phyloP scores from a whole-genome alignment of 2,329 filamentous ascomycete genomes.

The Fusarium sp. region DNA sequence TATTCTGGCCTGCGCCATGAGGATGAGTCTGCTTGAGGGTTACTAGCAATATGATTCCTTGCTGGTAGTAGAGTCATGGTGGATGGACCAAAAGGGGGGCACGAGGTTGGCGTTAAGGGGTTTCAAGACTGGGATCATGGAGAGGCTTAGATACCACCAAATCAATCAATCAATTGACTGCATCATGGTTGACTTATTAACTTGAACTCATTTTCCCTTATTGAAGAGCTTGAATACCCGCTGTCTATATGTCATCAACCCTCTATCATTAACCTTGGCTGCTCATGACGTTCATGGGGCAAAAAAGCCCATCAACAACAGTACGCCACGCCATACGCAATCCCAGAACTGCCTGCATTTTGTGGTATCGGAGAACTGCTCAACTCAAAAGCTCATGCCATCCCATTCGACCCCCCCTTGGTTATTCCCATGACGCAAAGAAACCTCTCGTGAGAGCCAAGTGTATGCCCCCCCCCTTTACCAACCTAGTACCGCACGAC shows the following conservation, averaged over 20 bases:
- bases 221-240: slow-evolving; percentile 1
- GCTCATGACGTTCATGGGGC: slow-evolving; percentile 1
- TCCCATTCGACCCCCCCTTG: slow-evolving; percentile 17
- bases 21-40: slow-evolving; percentile 57
- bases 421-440: slow-evolving; percentile 28
- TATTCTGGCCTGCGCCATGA: slow-evolving; percentile 71
- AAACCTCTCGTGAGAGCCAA: slow-evolving; percentile 48
- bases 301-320: slow-evolving; percentile 7
- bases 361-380: slow-evolving; percentile 31
- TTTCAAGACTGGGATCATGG: slow-evolving; percentile 31
- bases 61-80: background rate
- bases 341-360: slow-evolving; percentile 38
- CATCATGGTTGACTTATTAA: background rate
- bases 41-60: background rate
- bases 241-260: slow-evolving; percentile 22
- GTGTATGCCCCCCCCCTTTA: slow-evolving; percentile 29
- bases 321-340: slow-evolving; percentile 24
- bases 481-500: slow-evolving; percentile 24
- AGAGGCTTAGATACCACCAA: slow-evolving; percentile 42
- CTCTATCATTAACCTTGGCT: slow-evolving; percentile 6
- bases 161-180: slow-evolving; percentile 19
- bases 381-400: slow-evolving; percentile 34
- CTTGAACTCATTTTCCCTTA: background rate
- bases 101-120: slow-evolving; percentile 37
- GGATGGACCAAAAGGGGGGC: slow-evolving; percentile 3